Evolutionary conservation across 1,284 basidiomycete genomes (phyloP).

Genomic region (Malassezia caprae): DNA sequence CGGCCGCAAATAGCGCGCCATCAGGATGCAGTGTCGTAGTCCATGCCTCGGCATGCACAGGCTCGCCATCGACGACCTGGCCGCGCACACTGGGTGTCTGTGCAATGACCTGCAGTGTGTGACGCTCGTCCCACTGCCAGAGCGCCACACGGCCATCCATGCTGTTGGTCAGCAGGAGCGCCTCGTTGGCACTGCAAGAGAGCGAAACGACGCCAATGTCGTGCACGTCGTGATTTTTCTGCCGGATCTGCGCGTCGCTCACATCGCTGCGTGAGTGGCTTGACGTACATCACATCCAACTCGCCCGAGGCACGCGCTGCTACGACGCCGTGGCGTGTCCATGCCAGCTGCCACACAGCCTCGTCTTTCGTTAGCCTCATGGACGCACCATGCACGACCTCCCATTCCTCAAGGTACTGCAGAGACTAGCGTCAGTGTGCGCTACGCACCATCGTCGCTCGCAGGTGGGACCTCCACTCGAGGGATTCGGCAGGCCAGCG

Average conservation of each 20-base stretch:
- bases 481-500: neutral
- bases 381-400: conserved; percentile 1
- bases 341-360: conserved; percentile 8
- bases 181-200: neutral
- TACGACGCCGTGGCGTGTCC: conserved; percentile 1
- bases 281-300: conserved; percentile 2
- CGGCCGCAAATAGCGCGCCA: conserved; percentile 1
- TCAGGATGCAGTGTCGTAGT: conserved; percentile 7
- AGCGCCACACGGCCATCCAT: conserved; percentile 9
- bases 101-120: neutral
- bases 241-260: neutral
- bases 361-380: neutral
- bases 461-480: neutral
- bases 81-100: neutral
- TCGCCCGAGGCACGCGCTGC: conserved; percentile 2
- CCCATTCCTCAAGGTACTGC: conserved; percentile 17
- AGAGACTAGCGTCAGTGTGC: conserved; percentile 5
- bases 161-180: conserved; percentile 4
- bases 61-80: neutral
- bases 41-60: conserved; percentile 2
- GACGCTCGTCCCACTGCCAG: conserved; percentile 6
- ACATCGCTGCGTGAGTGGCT: neutral
- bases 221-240: neutral
- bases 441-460: neutral
- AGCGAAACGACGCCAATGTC: conserved; percentile 9